These are phyloP conservation scores for Fusarium brachygibbosum DNA, from an alignment of 2,329 filamentous ascomycete genomes.

Conservation along the genomic window DNA sequence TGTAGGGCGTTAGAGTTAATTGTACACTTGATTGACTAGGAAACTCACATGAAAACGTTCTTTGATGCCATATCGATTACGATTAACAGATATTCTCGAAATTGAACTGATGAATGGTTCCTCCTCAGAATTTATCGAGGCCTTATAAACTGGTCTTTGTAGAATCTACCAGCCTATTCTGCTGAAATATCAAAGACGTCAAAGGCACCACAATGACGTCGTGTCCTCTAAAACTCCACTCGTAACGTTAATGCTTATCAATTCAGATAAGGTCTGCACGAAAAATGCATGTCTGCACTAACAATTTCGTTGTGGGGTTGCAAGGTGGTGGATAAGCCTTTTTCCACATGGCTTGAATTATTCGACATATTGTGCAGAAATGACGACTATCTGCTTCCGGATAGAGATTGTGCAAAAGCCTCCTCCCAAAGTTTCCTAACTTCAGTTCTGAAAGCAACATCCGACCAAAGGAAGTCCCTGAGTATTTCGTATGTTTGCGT, in stretches of 20 bases:
- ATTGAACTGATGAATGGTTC: background rate
- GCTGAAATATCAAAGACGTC: conserved; percentile 19
- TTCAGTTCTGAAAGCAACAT: background rate
- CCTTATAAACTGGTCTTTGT: accelerated
- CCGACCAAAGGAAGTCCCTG: conserved; percentile 12
- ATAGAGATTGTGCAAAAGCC: background rate
- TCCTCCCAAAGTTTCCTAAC: background rate
- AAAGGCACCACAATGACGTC: conserved; percentile 17
- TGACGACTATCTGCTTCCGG: background rate
- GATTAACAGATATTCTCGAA: background rate
- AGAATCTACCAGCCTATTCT: background rate
- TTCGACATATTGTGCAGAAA: background rate
- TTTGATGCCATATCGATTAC: conserved; percentile 3
- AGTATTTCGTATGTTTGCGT: background rate
- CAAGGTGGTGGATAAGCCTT: background rate
- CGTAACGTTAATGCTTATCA: background rate
- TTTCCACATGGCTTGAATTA: background rate
- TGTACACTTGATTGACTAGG: accelerated
- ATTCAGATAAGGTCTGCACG: background rate
- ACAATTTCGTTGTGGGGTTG: background rate
- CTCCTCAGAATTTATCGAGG: accelerated
- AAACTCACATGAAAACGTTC: conserved; percentile 13
- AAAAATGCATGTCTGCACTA: accelerated
- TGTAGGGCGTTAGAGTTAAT: background rate
- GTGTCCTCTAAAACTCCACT: background rate